Evolutionary conservation across 140 eudicot genomes (phyloP).

Genomic region (Oenanthe javanica): DNA sequence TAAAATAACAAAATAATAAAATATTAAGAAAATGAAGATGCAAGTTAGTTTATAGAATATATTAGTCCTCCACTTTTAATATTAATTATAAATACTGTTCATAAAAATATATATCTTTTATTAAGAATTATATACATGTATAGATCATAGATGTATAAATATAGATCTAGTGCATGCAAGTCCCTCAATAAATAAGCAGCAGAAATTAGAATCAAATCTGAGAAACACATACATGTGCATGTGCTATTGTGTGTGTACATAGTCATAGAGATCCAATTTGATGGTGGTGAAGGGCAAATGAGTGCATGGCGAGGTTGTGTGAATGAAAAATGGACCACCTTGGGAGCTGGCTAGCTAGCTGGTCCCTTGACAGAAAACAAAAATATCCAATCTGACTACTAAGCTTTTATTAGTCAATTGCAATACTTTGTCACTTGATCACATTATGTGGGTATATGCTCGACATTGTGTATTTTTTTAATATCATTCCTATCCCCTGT

Average conservation of each 20-base stretch:
- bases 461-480: not conserved
- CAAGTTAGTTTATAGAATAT: no score
- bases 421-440: not conserved
- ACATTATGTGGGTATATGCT: constrained; percentile 13
- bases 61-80: no score
- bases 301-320: not conserved
- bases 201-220: not conserved
- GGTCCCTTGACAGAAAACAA: constrained; percentile 9
- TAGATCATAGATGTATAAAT: not conserved
- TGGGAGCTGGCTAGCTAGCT: not conserved
- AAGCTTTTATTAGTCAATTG: not conserved
- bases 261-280: not conserved
- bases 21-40: no score
- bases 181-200: not conserved
- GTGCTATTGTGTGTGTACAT: not conserved
- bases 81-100: no score
- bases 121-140: not conserved
- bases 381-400: not conserved
- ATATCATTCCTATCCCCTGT: not conserved
- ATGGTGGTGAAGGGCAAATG: not conserved
- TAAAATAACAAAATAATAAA: no score
- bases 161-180: not conserved
- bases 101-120: no score
- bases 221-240: not conserved
- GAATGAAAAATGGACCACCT: not conserved